A percentile compares a stretch with the other conserved stretches of the same genome.
Conservation (phyloP, 2,329 filamentous ascomycete genomes). For the Ramularia endophylla region DNA sequence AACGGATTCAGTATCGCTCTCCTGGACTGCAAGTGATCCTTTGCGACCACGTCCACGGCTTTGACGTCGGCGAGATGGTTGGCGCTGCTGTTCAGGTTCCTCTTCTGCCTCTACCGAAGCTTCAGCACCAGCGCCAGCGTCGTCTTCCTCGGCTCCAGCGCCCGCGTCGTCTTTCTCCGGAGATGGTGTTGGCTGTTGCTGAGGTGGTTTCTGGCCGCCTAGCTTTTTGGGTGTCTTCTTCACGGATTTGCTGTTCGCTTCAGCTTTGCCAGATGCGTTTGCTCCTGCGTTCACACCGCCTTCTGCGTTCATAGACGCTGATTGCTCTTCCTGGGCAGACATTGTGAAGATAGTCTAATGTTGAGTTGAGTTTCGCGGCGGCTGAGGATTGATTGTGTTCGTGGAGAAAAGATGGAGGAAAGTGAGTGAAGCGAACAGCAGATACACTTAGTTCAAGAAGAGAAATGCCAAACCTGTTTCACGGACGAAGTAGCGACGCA, state of each 20-base stretch:
- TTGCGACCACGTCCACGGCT: constrained; percentile 46
- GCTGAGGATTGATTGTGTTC: not conserved
- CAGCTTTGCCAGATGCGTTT: constrained; percentile 25
- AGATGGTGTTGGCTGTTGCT: constrained; percentile 44
- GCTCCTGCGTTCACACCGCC: constrained; percentile 24
- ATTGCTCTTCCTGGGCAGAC: constrained; percentile 20
- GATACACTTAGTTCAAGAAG: constrained; percentile 8
- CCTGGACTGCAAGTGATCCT: constrained; percentile 27
- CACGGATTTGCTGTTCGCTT: constrained; percentile 33
- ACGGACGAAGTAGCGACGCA: constrained; percentile 6
- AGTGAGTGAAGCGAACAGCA: constrained; percentile 7
- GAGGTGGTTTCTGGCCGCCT: constrained; percentile 40
- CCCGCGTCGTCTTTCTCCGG: constrained; percentile 41
- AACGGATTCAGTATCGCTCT: constrained; percentile 50
- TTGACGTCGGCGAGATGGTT: constrained; percentile 44
- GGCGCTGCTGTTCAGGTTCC: constrained; percentile 33
- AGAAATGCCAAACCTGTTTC: constrained; percentile 23
- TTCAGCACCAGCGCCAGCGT: constrained; percentile 35
- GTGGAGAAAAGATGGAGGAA: constrained; percentile 3
- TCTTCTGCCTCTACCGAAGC: constrained; percentile 33
- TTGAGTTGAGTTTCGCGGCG: constrained; percentile 4
- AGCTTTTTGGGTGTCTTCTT: constrained; percentile 48
- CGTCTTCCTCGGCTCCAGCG: constrained; percentile 29
- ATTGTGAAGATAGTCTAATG: constrained; percentile 10
- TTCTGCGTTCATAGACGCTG: constrained; percentile 20